Percentiles rank a stretch among this genome's conserved stretches.
phyloP scores from a whole-genome alignment of 352 stramenopile species.

The Pythium aphanidermatum region DNA sequence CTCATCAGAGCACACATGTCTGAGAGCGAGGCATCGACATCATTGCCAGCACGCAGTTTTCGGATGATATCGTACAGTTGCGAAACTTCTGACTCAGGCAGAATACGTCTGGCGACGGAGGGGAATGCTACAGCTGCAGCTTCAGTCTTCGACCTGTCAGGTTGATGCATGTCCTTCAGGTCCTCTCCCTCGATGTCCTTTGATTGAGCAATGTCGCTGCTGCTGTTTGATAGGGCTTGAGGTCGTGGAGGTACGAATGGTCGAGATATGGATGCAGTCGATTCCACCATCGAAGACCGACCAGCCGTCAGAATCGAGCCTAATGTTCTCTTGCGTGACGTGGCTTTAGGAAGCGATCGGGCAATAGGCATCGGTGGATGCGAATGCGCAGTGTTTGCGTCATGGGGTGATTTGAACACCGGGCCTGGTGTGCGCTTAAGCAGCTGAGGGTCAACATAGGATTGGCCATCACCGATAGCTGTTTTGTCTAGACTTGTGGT shows the following conservation, averaged over 20 bases:
- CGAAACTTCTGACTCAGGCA: slow-evolving; percentile 37
- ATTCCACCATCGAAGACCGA: slow-evolving; percentile 51
- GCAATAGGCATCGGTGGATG: neutral
- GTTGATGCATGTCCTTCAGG: slow-evolving; percentile 1
- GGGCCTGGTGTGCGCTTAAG: slow-evolving; percentile 24
- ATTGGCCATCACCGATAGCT: slow-evolving; percentile 74
- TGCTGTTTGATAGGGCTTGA: neutral
- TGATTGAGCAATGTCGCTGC: too few species aligned
- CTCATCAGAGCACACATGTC: slow-evolving; percentile 50
- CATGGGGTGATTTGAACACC: neutral
- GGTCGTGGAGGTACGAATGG: slow-evolving; percentile 39
- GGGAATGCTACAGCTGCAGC: slow-evolving; percentile 33
- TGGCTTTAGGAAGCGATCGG: neutral
- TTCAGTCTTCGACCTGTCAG: neutral
- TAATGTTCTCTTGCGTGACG: slow-evolving; percentile 36
- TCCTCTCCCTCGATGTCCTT: neutral
- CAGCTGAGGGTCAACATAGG: slow-evolving; percentile 69
- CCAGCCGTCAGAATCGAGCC: slow-evolving; percentile 46
- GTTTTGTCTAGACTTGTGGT: neutral
- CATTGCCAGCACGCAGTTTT: slow-evolving; percentile 32
- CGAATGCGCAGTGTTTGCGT: neutral
- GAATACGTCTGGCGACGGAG: slow-evolving; percentile 39
- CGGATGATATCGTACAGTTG: slow-evolving; percentile 59
- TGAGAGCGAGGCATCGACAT: slow-evolving; percentile 34
- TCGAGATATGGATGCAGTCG: slow-evolving; percentile 60